A percentile compares a stretch with the other conserved stretches of the same genome.
phyloP scores from a whole-genome alignment of 768 basidiomycete genomes.

The Trametes coccinea region DNA sequence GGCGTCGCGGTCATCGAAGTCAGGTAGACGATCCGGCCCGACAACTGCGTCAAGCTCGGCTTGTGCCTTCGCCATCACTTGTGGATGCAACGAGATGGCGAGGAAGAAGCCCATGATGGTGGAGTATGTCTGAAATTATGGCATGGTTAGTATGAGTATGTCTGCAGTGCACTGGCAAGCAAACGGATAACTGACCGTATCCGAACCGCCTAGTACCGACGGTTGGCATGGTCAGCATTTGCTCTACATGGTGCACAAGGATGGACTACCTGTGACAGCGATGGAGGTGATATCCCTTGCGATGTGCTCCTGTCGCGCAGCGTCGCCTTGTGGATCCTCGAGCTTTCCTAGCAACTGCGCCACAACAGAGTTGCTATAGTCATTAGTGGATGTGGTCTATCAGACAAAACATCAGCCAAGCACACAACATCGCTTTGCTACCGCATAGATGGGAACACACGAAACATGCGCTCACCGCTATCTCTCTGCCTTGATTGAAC shows the following conservation, averaged over 20 bases:
- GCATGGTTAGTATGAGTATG: background rate
- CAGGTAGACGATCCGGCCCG: constrained; percentile 26
- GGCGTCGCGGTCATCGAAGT: constrained; percentile 12
- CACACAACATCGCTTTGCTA: too few species aligned
- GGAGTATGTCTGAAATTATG: background rate
- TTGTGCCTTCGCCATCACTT: constrained; percentile 27
- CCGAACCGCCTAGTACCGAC: background rate
- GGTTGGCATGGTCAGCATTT: background rate
- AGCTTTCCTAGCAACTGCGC: background rate
- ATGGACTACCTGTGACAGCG: background rate
- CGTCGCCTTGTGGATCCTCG: background rate
- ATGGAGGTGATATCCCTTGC: background rate
- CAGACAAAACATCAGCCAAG: too few species aligned
- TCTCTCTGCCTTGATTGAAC: background rate
- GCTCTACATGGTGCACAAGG: too few species aligned
- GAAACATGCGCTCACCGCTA: background rate
- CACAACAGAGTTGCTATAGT: background rate
- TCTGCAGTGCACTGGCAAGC: too few species aligned
- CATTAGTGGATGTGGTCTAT: too few species aligned
- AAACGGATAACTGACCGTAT: background rate
- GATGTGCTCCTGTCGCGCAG: background rate
- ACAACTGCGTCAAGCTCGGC: constrained; percentile 30
- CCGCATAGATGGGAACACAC: background rate
- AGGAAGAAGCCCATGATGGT: constrained; percentile 13
- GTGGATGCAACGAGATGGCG: constrained; percentile 29